Base-by-base conservation (phyloP, 2,329 filamentous ascomycete species). In the Curvularia sp. region DNA sequence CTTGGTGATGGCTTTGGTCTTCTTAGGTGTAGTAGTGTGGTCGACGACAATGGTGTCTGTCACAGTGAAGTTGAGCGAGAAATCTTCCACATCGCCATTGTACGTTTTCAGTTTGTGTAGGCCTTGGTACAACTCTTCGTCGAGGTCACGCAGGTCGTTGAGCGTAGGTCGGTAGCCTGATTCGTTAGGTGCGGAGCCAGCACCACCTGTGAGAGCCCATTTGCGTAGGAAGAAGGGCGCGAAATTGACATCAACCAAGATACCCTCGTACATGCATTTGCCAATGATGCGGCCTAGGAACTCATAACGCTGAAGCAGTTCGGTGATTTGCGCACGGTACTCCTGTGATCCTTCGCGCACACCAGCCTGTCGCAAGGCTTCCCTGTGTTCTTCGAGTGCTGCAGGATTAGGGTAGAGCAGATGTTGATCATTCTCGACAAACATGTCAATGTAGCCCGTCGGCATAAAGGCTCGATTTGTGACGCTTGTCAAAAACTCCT, bases 211-310 rank as follows among this genome's bases (percentile, higher is more conserved):
- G 53, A 94, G 84, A 2, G 93, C 88, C 95, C 95, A 99, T 75
- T 98, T 97, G 59, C 97, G 85, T 6, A 99, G 85, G 79, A 99
- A 99, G 80, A 99, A 99, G 0, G 91, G 89, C 0, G 94, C 93
- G 80, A 99, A 99, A 50, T 88, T 88, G 59, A 97, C 89, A 76
- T 99, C 93, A 47, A 98, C 89, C 3, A 99, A 84, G 44, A 99
- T 98, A 0, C 93, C 93, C 79, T 99, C 95, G 73, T 99, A 99
- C 71, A 99, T 83, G 77, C 95, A 99, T 75, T 99, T 99, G 10
- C 95, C 95, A 26, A 99, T 89, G 28, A 99, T 86, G 3, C 95
- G 89, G 1, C 95, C 95, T 0, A 98, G 82, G 66, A 99, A 99
- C 72, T 98, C 93, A 72, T 92, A 98, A 13, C 88, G 86, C 61